Evolutionary conservation across 2,329 filamentous ascomycete genomes (phyloP).

Genomic region (Calonectria crousiana): DNA sequence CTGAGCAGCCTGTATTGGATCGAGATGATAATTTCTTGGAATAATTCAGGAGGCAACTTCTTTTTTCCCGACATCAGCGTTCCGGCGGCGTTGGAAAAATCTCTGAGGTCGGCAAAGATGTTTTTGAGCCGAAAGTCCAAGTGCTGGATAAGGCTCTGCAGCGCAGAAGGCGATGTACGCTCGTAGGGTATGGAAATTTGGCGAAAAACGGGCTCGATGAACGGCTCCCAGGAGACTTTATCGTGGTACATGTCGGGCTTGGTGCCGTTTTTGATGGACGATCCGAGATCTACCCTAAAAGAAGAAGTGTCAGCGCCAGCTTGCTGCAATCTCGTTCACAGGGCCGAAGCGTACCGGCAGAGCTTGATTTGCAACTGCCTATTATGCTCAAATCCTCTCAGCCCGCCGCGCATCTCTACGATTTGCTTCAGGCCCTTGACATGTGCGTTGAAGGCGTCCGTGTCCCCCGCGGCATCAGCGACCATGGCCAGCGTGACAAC

Average conservation of each 20-base stretch:
- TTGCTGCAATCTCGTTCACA: fast-evolving
- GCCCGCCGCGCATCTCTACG: constrained; percentile 42
- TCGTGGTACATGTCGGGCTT: constrained; percentile 39
- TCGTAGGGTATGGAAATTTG: background rate
- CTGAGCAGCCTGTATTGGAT: constrained; percentile 47
- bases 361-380: constrained; percentile 45
- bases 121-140: constrained; percentile 42
- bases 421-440: constrained; percentile 40
- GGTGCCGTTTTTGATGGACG: constrained; percentile 41
- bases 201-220: constrained; percentile 8
- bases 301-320: background rate
- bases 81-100: constrained; percentile 46
- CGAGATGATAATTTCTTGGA: constrained; percentile 47
- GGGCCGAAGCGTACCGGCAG: constrained; percentile 38
- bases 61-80: constrained; percentile 24
- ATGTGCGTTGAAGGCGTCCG: constrained; percentile 33
- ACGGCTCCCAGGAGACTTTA: constrained; percentile 36
- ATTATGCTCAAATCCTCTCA: constrained; percentile 40
- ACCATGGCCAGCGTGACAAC: constrained; percentile 39
- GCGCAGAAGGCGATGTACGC: background rate
- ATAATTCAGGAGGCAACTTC: constrained; percentile 44
- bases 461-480: constrained; percentile 38
- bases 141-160: constrained; percentile 25
- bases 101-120: constrained; percentile 45
- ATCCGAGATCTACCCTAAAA: constrained; percentile 44